Percentiles rank a stretch among this genome's conserved stretches.
phyloP scores from a whole-genome alignment of 192 early-diverging fungal genomes.

The Linderina pennispora region DNA sequence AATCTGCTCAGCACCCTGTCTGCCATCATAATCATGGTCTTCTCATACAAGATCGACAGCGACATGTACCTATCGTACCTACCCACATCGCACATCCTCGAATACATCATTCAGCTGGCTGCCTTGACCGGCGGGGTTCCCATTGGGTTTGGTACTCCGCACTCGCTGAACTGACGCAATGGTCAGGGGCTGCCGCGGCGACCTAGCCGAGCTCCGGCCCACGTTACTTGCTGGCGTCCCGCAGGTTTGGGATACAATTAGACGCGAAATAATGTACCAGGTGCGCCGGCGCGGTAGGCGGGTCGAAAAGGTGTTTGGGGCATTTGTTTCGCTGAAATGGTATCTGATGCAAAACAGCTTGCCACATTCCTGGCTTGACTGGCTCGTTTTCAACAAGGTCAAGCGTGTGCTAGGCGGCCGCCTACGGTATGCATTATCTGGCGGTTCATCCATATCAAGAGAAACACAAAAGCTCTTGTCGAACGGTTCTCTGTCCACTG shows the following conservation, averaged over 20 bases:
- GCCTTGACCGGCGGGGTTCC: conserved; percentile 52
- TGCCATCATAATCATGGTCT: conserved; percentile 14
- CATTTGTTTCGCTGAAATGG: conserved; percentile 59
- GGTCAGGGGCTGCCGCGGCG: conserved; percentile 56
- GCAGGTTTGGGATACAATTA: conserved; percentile 72
- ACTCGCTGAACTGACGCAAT: conserved; percentile 62
- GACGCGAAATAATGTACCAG: conserved; percentile 64
- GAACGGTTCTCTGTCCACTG: conserved; percentile 58
- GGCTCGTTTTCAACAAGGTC: conserved; percentile 77
- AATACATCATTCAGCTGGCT: conserved; percentile 64
- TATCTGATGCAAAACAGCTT: conserved; percentile 47
- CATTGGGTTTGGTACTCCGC: conserved; percentile 49
- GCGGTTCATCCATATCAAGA: conserved; percentile 75
- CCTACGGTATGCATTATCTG: conserved; percentile 65
- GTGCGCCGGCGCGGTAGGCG: conserved; percentile 42
- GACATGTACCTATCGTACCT: conserved; percentile 63
- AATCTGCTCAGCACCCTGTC: conserved; percentile 59
- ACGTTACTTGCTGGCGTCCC: conserved; percentile 67
- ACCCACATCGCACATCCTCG: conserved; percentile 77
- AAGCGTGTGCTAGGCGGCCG: conserved; percentile 75
- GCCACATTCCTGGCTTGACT: conserved; percentile 53
- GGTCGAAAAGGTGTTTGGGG: conserved; percentile 59
- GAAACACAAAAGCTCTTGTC: conserved; percentile 81
- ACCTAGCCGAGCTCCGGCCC: conserved; percentile 59
- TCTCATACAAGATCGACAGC: conserved; percentile 6